Evolutionary conservation across 2,329 filamentous ascomycete species (phyloP), one percentile per base, ranked within the genome.

Genomic region (Xylaria sp.): DNA sequence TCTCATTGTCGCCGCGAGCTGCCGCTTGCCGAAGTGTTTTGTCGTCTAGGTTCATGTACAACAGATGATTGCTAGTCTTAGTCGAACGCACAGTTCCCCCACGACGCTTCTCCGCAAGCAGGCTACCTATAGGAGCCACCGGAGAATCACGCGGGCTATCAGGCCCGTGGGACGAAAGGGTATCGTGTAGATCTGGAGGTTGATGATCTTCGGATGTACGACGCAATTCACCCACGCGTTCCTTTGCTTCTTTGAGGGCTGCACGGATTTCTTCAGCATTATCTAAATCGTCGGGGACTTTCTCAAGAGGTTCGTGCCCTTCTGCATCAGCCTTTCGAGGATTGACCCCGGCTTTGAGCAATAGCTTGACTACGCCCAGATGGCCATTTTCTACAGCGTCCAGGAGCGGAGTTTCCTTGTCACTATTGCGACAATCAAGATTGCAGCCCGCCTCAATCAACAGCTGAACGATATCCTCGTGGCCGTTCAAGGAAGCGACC

Each of bases 381-480:
- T 99, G 94, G 0, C 93, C 93, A 76, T 99, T 99, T 75, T 98
- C 96, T 34, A 98, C 94, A 5, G 96, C 96, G 83, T 99, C 96
- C 63, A 99, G 91, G 44, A 99, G 86, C 34, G 96, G 96, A 0
- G 96, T 98, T 76, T 99, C 96, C 76, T 93, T 94, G 75, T 94
- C 91, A 75, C 93, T 90, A 75, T 92, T 90, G 67, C 90, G 84
- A 76, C 88, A 95, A 76, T 98, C 92, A 55, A 96, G 87, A 65
- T 93, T 91, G 81, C 94, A 97, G 41, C 93, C 93, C 71, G 93
- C 91, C 9, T 93, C 89, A 70, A 99, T 90, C 48, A 99, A 83
- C 63, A 97, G 91, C 78, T 92, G 90, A 48, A 98, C 96, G 66
- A 98, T 94, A 64, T 96, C 89, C 39, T 91, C 90, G 79, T 91